Conservation (phyloP, 2,329 filamentous ascomycete species). For the Stemphylium beticola region DNA sequence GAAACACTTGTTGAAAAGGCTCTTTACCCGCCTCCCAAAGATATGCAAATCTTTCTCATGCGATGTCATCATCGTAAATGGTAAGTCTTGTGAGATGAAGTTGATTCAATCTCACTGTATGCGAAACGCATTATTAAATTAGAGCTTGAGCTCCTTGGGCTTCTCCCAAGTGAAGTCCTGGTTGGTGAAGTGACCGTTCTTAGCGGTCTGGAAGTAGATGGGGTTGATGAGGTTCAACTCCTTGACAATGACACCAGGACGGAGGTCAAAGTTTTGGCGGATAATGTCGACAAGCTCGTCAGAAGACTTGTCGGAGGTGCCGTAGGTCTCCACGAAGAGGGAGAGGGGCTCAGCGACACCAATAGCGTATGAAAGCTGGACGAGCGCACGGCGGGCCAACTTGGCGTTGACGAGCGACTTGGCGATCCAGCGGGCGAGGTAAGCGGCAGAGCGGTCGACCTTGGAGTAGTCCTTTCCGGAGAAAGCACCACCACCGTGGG, state of each 20-base stretch:
- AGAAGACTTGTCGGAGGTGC: slow-evolving; percentile 86
- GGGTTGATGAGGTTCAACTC: slow-evolving; percentile 94
- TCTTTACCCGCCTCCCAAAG: slow-evolving; percentile 41
- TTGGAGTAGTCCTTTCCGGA: slow-evolving; percentile 99
- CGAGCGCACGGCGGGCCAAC: slow-evolving; percentile 88
- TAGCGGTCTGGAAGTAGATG: slow-evolving; percentile 98
- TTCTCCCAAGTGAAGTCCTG: slow-evolving; percentile 98
- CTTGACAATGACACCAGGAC: slow-evolving; percentile 97
- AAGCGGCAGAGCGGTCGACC: slow-evolving; percentile 97
- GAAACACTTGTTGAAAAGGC: slow-evolving; percentile 51
- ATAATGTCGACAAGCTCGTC: slow-evolving; percentile 96
- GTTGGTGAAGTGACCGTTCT: slow-evolving; percentile 99
- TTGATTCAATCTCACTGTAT: slow-evolving; percentile 49
- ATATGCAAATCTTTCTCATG: slow-evolving; percentile 44
- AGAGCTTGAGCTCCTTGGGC: slow-evolving; percentile 92
- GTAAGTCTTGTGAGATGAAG: slow-evolving; percentile 45
- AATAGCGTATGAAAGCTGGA: slow-evolving; percentile 99
- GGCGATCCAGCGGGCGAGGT: slow-evolving; percentile 97
- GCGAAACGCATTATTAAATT: slow-evolving; percentile 53
- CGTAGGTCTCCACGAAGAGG: slow-evolving; percentile 97
- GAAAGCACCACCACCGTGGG: slow-evolving; percentile 99
- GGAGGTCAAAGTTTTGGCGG: slow-evolving; percentile 93
- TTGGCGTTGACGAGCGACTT: slow-evolving; percentile 93
- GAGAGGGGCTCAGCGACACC: slow-evolving; percentile 98
- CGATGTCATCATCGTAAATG: slow-evolving; percentile 22